phyloP scores from a whole-genome alignment of 352 stramenopile species.

The Globisporangium recalcitrans region DNA sequence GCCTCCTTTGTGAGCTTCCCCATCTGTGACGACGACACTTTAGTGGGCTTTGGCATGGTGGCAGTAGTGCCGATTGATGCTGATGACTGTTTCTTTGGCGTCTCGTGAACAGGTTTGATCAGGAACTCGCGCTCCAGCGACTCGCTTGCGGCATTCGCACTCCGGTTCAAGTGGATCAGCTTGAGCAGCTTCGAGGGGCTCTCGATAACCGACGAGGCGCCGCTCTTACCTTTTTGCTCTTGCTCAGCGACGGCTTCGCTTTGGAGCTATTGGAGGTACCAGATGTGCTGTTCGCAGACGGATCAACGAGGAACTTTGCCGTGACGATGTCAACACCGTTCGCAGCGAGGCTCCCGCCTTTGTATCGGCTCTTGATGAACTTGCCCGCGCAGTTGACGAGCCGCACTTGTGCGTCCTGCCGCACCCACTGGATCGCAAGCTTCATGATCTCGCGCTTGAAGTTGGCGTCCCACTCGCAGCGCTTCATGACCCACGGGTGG shows the following conservation, averaged over 20 bases:
- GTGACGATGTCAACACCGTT: slow-evolving; percentile 63
- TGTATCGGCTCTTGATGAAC: slow-evolving; percentile 85
- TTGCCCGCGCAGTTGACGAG: slow-evolving; percentile 46
- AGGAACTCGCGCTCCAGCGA: slow-evolving; percentile 5
- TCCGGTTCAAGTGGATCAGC: slow-evolving; percentile 28
- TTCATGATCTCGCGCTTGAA: slow-evolving; percentile 84
- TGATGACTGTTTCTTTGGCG: background rate
- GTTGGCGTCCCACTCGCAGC: slow-evolving; percentile 61
- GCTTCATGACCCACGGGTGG: slow-evolving; percentile 70
- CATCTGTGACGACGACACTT: background rate
- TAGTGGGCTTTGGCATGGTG: background rate
- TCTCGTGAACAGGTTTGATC: slow-evolving; percentile 5
- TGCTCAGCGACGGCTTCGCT: background rate
- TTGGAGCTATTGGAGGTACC: slow-evolving; percentile 8
- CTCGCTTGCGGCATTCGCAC: slow-evolving; percentile 2
- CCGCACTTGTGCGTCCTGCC: slow-evolving; percentile 50
- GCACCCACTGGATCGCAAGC: slow-evolving; percentile 72
- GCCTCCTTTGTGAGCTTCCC: slow-evolving; percentile 1
- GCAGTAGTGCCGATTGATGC: background rate
- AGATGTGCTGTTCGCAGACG: background rate
- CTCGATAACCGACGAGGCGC: slow-evolving; percentile 21
- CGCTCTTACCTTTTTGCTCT: background rate
- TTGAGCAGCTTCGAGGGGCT: slow-evolving; percentile 54
- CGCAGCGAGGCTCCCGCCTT: slow-evolving; percentile 44
- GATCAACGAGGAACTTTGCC: slow-evolving; percentile 68